These are phyloP conservation scores for Clarireedia paspali DNA, from an alignment of 2,329 filamentous ascomycete genomes.

Conservation along the genomic window DNA sequence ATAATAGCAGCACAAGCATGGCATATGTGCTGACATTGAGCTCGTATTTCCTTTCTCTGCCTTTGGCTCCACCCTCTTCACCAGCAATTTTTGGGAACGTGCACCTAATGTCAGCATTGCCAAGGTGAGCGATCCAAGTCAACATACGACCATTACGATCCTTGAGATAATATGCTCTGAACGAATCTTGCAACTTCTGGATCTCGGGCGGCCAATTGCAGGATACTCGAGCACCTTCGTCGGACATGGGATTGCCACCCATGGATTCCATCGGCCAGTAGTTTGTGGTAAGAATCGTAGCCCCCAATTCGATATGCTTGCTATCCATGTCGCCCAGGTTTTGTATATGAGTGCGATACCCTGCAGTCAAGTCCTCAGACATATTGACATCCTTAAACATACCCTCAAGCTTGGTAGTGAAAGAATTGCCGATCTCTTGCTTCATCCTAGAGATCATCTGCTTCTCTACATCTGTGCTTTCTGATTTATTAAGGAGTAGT, in stretches of 20 bases:
- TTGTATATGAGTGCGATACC: conserved; percentile 63
- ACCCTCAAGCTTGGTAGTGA: conserved; percentile 85
- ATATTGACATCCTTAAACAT: conserved; percentile 97
- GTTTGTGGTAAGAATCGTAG: conserved; percentile 85
- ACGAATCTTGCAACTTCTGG: conserved; percentile 69
- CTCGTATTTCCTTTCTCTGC: conserved; percentile 70
- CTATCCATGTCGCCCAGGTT: conserved; percentile 43
- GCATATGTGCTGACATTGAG: conserved; percentile 87
- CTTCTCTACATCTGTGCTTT: conserved; percentile 87
- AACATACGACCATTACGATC: conserved; percentile 84
- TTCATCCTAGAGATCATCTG: conserved; percentile 97
- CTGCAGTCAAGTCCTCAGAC: conserved; percentile 72
- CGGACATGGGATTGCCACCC: conserved; percentile 48
- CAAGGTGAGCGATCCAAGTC: conserved; percentile 67
- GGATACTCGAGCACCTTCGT: conserved; percentile 36
- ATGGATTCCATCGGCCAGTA: conserved; percentile 93
- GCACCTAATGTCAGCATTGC: conserved; percentile 80
- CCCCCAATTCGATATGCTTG: conserved; percentile 67
- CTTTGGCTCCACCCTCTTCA: conserved; percentile 56
- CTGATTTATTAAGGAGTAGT: conserved; percentile 78
- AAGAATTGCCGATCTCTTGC: conserved; percentile 88
- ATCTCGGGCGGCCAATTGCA: conserved; percentile 73
- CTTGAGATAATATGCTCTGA: conserved; percentile 80
- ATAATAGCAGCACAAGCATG: conserved; percentile 83
- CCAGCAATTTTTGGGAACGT: conserved; percentile 65